phyloP scores from a whole-genome alignment of 1,284 basidiomycete species.

The Mrakiaceae sp. region DNA sequence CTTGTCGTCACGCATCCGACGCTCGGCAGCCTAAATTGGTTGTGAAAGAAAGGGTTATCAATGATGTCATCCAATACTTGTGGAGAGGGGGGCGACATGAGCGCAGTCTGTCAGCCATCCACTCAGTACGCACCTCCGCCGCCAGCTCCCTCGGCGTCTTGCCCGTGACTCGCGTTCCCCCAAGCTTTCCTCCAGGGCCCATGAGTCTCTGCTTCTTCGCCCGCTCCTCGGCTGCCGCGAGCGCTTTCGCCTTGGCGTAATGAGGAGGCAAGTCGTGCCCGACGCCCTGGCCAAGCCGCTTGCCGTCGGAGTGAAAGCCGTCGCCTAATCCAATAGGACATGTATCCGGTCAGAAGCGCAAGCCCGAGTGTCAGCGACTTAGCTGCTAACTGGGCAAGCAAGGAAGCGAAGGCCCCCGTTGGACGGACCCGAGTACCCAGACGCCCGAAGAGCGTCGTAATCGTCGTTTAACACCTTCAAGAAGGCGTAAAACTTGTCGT shows the following conservation, averaged over 20 bases:
- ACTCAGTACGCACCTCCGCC: constrained; percentile 1
- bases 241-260: constrained; percentile 50
- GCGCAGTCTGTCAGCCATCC: neutral
- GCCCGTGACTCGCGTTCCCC: constrained; percentile 20
- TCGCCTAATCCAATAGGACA: constrained; percentile 40
- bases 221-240: constrained; percentile 66
- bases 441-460: constrained; percentile 57
- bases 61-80: neutral
- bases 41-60: neutral
- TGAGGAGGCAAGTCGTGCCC: constrained; percentile 55
- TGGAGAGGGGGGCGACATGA: neutral
- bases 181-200: constrained; percentile 43
- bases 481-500: constrained; percentile 64
- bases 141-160: constrained; percentile 12
- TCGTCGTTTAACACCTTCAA: constrained; percentile 67
- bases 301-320: constrained; percentile 66
- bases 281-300: constrained; percentile 48
- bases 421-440: constrained; percentile 47
- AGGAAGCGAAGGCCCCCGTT: neutral
- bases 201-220: constrained; percentile 41
- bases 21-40: constrained; percentile 3
- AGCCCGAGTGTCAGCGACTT: neutral
- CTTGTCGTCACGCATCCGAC: constrained; percentile 5
- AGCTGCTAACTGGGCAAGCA: too few species aligned
- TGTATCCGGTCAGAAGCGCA: neutral